Evolutionary conservation across 257 asterid species (phyloP), one percentile per base, ranked within the genome.

Genomic region (Solanum bulbocastanum): DNA sequence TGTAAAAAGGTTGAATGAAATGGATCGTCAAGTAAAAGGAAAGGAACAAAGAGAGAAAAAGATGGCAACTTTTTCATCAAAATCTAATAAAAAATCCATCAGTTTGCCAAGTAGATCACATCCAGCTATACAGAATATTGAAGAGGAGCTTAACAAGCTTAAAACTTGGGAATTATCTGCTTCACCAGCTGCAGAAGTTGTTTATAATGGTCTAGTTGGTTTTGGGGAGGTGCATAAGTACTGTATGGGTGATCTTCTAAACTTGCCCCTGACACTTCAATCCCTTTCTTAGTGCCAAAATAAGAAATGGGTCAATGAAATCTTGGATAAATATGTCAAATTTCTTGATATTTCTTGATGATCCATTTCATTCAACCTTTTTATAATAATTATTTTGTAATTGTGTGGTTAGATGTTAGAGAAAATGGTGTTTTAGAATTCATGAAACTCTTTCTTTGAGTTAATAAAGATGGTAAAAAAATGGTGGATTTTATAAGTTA

Each of bases 41-140:
- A 36, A 36, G 23, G 15, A 14, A 66, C 44, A 66, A 18, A 79
- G 7, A 65, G 3, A 10, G 7, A 8, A 16, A 25, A 75, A 69
- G 36, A 91, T 91, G 93, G 85, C 91, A 36, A 52, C 14, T 5
- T 85, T 68, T 89, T 82, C 91, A 39, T 49, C 88, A 83, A 91
- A 89, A 60, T 36, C 87, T 8, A 88, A 83, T 27, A 75, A 71
- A 79, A 81, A 89, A 83, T 91, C 92, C 79, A 90, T 88, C 69
- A 88, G 92, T 88, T 87, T 88, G 85, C 91, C 91, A 20, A 60
- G 88, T 86, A 83, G 92, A 83, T 88, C 91, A 72, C 91, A 90
- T 83, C 92, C 93, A 11, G 74, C 90, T 33, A 86, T 87, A 14
- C 83, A 88, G 4, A 83, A 66, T 25, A 27, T 91, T 75, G 90